Conservation (phyloP, 169 alveolate genomes). For the Cryptosporidium felis region DNA sequence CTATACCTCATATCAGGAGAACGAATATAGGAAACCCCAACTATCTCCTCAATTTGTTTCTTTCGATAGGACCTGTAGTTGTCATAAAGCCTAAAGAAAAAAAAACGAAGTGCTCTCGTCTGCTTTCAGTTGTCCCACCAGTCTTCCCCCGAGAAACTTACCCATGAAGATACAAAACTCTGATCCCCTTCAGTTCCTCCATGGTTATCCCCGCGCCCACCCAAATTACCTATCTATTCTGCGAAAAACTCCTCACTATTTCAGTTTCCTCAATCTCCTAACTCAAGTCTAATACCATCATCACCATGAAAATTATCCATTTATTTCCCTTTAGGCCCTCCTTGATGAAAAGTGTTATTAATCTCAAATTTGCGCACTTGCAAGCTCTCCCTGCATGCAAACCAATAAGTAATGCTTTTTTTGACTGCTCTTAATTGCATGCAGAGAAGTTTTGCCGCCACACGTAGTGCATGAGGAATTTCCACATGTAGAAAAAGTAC, state of each 20-base stretch:
- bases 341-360: too few species aligned
- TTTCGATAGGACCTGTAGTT: constrained; percentile 48
- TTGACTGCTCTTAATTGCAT: too few species aligned
- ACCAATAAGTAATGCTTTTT: too few species aligned
- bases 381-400: too few species aligned
- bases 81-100: constrained; percentile 18
- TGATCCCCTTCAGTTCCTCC: constrained; percentile 2
- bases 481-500: not conserved
- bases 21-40: constrained; percentile 51
- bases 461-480: constrained; percentile 14
- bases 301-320: too few species aligned
- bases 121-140: not conserved
- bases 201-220: too few species aligned
- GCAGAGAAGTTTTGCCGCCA: constrained; percentile 36
- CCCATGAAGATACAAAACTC: constrained; percentile 68
- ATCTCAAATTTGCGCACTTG: too few species aligned
- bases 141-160: not conserved
- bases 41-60: constrained; percentile 65
- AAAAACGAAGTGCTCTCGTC: not conserved
- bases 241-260: too few species aligned
- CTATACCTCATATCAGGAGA: constrained; percentile 47
- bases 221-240: too few species aligned
- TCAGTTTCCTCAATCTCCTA: too few species aligned
- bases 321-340: too few species aligned
- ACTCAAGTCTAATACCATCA: too few species aligned